Percentiles rank a stretch among this genome's conserved stretches.
phyloP scores from a whole-genome alignment of 306 rosid genomes.

The Acacia melanoxylon region DNA sequence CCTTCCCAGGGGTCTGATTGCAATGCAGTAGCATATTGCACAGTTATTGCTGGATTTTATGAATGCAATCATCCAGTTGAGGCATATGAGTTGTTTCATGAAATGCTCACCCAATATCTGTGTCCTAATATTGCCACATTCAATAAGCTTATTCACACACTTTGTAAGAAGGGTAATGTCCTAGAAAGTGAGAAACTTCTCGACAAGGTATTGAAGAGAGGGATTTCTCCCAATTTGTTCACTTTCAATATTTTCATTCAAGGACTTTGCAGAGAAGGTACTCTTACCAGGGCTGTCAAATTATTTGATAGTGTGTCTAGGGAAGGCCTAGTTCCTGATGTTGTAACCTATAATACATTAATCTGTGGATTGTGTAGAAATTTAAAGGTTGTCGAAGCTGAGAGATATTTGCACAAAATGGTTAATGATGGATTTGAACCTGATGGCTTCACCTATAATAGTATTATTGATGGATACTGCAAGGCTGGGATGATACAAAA shows the following conservation, averaged over 20 bases:
- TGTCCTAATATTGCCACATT: slow-evolving; percentile 68
- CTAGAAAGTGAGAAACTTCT: slow-evolving; percentile 70
- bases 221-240: slow-evolving; percentile 72
- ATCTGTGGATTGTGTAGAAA: slow-evolving; percentile 78
- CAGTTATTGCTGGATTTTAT: slow-evolving; percentile 74
- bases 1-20: slow-evolving; percentile 59
- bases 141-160: slow-evolving; percentile 78
- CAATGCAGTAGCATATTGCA: slow-evolving; percentile 81
- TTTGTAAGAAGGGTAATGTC: slow-evolving; percentile 71
- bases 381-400: slow-evolving; percentile 66
- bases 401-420: slow-evolving; percentile 65
- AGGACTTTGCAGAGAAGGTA: slow-evolving; percentile 72
- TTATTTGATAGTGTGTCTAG: slow-evolving; percentile 47
- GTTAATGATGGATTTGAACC: slow-evolving; percentile 79
- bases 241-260: slow-evolving; percentile 79
- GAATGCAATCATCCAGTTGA: slow-evolving; percentile 38
- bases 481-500: slow-evolving; percentile 67
- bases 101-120: slow-evolving; percentile 58
- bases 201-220: slow-evolving; percentile 77
- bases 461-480: slow-evolving; percentile 78
- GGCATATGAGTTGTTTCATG: slow-evolving; percentile 67
- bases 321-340: slow-evolving; percentile 74
- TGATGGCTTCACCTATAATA: slow-evolving; percentile 76
- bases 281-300: slow-evolving; percentile 51
- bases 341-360: slow-evolving; percentile 77